Evolutionary conservation across 2,329 filamentous ascomycete genomes (phyloP), one percentile per base, ranked within the genome.

Genomic region (Xenoacremonium recifei): DNA sequence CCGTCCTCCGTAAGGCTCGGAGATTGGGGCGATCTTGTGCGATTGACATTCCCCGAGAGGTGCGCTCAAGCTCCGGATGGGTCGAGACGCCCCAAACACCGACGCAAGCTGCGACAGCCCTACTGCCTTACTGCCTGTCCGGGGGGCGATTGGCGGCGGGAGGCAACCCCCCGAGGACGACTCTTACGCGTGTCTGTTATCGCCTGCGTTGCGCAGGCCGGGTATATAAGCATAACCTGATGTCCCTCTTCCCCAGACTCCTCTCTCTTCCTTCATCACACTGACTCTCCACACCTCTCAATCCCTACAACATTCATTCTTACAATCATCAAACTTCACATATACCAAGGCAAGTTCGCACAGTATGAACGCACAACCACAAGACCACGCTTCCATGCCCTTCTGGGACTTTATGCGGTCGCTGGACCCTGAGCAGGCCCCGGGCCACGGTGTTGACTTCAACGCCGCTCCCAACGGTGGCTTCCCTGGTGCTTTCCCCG

Each of bases 371-470:
- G 40, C 54, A 25, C 45, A 47, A 32, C 40, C 45, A 17, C 50
- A 60, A 18, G 47, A 58, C 34, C 45, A 48, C 11, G 51, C 50
- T 29, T 48, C 54, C 5, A 48, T 49, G 41, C 49, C 52, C 45
- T 58, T 61, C 34, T 63, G 59, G 61, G 60, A 70, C 40, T 70
- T 67, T 41, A 35, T 68, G 49, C 61, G 62, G 45, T 56, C 59
- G 17, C 48, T 66, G 21, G 60, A 64, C 44, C 60, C 62, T 17
- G 57, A 53, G 31, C 53, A 55, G 29, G 41, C 42, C 31, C 50
- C 60, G 25, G 66, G 68, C 31, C 57, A 58, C 15, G 67, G 69
- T 35, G 63, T 69, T 40, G 69, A 71, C 43, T 66, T 68, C 47
- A 52, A 58, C 27, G 54, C 51, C 23, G 45, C 49, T 33, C 45